Conservation (phyloP, 257 asterid species). For the Przewalskia tangutica region DNA sequence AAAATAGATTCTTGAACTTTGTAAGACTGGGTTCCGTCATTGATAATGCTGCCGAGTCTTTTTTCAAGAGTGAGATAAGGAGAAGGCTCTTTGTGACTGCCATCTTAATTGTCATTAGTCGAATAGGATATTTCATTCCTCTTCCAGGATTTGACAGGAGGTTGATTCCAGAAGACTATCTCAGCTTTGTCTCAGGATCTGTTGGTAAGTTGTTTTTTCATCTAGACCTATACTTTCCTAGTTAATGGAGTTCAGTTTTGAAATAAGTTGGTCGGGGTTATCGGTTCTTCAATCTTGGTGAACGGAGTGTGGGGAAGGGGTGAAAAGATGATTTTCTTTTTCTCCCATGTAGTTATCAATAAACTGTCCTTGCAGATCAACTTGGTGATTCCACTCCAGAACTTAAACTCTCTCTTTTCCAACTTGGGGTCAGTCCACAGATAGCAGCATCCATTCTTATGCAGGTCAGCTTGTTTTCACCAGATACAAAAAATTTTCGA, state of each 20-base stretch:
- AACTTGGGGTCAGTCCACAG: slow-evolving; percentile 97
- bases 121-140: slow-evolving; percentile 86
- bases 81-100: slow-evolving; percentile 89
- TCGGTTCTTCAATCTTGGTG: not conserved
- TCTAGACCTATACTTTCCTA: not conserved
- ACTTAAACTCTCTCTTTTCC: slow-evolving; percentile 90
- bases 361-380: slow-evolving; percentile 51
- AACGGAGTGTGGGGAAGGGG: not conserved
- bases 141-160: slow-evolving; percentile 93
- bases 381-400: slow-evolving; percentile 77
- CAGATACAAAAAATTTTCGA: slow-evolving; percentile 5
- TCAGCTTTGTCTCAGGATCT: slow-evolving; percentile 78
- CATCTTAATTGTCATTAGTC: slow-evolving; percentile 60
- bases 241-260: not conserved
- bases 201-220: slow-evolving; percentile 45
- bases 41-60: slow-evolving; percentile 64
- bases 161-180: slow-evolving; percentile 83
- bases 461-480: slow-evolving; percentile 58
- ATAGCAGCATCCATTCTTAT: slow-evolving; percentile 92
- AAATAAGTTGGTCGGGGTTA: not conserved
- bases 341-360: not conserved
- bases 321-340: slow-evolving; percentile 1
- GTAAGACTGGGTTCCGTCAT: slow-evolving; percentile 64
- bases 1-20: slow-evolving; percentile 64
- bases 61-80: slow-evolving; percentile 96